A percentile compares a stretch with the other conserved stretches of the same genome.
phyloP scores from a whole-genome alignment of 1,284 basidiomycete species.

The Boletus calvinii region DNA sequence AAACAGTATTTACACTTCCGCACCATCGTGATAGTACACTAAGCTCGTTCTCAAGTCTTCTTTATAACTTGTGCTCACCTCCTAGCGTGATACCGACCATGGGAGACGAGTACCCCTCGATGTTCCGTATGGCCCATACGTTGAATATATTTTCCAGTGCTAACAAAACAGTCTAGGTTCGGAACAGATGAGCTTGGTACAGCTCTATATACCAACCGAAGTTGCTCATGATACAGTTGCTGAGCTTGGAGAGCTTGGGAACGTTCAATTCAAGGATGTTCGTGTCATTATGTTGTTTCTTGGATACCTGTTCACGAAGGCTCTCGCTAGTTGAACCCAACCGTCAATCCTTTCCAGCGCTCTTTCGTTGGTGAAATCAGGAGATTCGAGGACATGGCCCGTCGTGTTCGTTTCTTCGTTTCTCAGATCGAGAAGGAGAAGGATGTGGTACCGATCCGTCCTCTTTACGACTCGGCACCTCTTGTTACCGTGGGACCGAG shows the following conservation, averaged over 20 bases:
- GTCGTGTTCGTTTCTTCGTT: slow-evolving; percentile 89
- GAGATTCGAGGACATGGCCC: slow-evolving; percentile 93
- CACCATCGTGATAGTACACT: neutral
- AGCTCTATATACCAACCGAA: slow-evolving; percentile 97
- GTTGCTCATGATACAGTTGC: slow-evolving; percentile 96
- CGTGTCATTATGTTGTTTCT: slow-evolving; percentile 29
- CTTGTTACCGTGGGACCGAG: slow-evolving; percentile 86
- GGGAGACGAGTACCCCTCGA: slow-evolving; percentile 77
- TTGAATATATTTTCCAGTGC: neutral
- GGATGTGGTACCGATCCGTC: slow-evolving; percentile 78
- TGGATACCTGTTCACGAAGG: neutral
- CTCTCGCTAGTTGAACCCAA: slow-evolving; percentile 79
- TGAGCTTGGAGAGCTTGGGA: slow-evolving; percentile 92
- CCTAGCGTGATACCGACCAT: slow-evolving; percentile 35
- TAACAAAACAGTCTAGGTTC: slow-evolving; percentile 56
- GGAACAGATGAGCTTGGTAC: slow-evolving; percentile 96
- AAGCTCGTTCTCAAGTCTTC: neutral
- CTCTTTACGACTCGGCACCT: slow-evolving; percentile 79
- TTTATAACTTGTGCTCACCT: slow-evolving; percentile 3
- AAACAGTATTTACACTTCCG: slow-evolving; percentile 17
- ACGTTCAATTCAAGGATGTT: slow-evolving; percentile 98
- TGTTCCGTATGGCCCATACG: slow-evolving; percentile 62
- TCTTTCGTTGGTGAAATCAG: slow-evolving; percentile 97
- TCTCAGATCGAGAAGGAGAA: slow-evolving; percentile 86
- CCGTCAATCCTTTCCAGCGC: slow-evolving; percentile 96